phyloP scores from a whole-genome alignment of 106 monocot genomes.

The Cymbidium sinense region DNA sequence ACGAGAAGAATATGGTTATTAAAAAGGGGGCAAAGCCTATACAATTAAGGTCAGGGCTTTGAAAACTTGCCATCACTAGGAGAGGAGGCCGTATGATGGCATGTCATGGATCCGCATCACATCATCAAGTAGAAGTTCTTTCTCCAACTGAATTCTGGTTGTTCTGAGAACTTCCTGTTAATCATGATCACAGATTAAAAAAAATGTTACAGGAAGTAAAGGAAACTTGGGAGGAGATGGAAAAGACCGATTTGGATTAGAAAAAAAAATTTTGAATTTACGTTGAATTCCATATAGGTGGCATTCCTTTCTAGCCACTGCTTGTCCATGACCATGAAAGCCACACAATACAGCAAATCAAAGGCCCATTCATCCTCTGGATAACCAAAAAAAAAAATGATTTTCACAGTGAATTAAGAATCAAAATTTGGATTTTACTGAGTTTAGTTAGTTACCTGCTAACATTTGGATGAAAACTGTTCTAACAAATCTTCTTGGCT shows the following conservation, averaged over 20 bases:
- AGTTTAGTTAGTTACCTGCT: slow-evolving; percentile 38
- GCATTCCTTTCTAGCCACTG: slow-evolving; percentile 53
- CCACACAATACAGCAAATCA: slow-evolving; percentile 59
- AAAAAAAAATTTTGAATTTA: slow-evolving; percentile 9
- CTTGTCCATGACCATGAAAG: slow-evolving; percentile 56
- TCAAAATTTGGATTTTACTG: neutral
- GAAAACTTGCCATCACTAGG: slow-evolving; percentile 12
- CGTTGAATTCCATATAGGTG: slow-evolving; percentile 62
- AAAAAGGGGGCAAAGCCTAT: neutral
- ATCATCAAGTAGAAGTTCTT: slow-evolving; percentile 47
- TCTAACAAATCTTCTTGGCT: slow-evolving; percentile 70
- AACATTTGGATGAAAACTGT: slow-evolving; percentile 91
- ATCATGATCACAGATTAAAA: neutral
- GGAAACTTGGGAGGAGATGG: neutral
- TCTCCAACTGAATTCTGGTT: slow-evolving; percentile 39
- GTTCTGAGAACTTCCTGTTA: slow-evolving; percentile 47
- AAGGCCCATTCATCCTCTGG: slow-evolving; percentile 56
- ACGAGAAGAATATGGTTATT: neutral
- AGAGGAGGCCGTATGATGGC: slow-evolving; percentile 49
- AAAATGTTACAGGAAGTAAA: neutral
- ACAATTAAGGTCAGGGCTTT: neutral
- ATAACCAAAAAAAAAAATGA: neutral
- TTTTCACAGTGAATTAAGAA: neutral
- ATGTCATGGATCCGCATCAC: slow-evolving; percentile 53
- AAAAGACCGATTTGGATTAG: neutral